These are phyloP conservation scores for Metarhizium brunneum DNA, from an alignment of 2,329 filamentous ascomycete genomes.

Conservation along the genomic window DNA sequence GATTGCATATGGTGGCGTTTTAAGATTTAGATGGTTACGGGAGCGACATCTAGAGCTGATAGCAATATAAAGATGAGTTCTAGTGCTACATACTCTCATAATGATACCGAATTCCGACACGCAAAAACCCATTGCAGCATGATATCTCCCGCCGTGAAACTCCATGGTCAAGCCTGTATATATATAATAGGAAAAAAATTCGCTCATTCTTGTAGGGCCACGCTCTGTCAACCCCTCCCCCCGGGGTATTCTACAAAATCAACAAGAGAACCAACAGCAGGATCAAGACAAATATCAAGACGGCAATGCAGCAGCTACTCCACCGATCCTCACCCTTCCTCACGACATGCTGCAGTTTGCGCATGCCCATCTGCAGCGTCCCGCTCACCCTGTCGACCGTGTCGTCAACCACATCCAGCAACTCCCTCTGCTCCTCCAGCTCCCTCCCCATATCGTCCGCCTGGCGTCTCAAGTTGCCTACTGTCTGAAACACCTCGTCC, in stretches of 20 bases:
- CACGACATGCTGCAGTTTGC: slow-evolving; percentile 77
- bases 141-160: not conserved
- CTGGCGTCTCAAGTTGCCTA: slow-evolving; percentile 82
- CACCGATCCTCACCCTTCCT: slow-evolving; percentile 78
- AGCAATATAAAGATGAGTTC: not conserved
- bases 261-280: slow-evolving; percentile 73
- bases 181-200: not conserved
- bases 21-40: not conserved
- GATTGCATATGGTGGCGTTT: slow-evolving; percentile 5
- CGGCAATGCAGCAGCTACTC: slow-evolving; percentile 84
- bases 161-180: not conserved
- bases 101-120: not conserved
- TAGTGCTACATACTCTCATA: not conserved
- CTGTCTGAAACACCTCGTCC: slow-evolving; percentile 86
- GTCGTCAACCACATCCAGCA: slow-evolving; percentile 77
- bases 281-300: slow-evolving; percentile 83
- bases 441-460: slow-evolving; percentile 94
- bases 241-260: slow-evolving; percentile 35
- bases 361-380: slow-evolving; percentile 75
- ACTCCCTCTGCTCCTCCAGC: slow-evolving; percentile 85
- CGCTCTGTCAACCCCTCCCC: not conserved
- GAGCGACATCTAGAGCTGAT: not conserved
- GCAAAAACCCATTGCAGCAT: not conserved
- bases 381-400: slow-evolving; percentile 82
- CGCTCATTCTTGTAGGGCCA: not conserved